phyloP scores from a whole-genome alignment of 176 grass and related monocot species.

The Coix lacrymajobi region DNA sequence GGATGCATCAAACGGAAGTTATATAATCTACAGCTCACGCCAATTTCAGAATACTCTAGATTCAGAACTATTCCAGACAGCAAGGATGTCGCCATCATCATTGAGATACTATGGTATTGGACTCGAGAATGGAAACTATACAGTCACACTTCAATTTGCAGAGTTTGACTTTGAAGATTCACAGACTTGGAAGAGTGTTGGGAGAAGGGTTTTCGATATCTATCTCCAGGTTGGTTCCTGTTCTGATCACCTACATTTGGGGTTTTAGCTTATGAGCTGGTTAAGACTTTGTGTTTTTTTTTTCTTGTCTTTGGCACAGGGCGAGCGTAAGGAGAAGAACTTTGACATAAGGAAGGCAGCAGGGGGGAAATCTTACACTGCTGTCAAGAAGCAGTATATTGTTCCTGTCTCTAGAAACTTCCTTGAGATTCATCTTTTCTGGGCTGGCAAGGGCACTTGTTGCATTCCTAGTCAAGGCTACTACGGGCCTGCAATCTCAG shows the following conservation, averaged over 20 bases:
- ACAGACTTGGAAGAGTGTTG: background rate
- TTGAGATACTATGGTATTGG: background rate
- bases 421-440: slow-evolving; percentile 96
- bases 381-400: slow-evolving; percentile 47
- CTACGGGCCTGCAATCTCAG: slow-evolving; percentile 77
- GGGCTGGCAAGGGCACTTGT: slow-evolving; percentile 96
- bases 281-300: background rate
- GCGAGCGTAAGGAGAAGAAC: slow-evolving; percentile 55
- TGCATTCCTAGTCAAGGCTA: slow-evolving; percentile 68
- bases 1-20: slow-evolving; percentile 15
- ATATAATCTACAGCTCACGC: slow-evolving; percentile 23
- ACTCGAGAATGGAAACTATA: background rate
- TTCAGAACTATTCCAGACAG: background rate
- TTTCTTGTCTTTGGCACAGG: slow-evolving; percentile 28
- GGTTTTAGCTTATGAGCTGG: background rate
- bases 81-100: background rate
- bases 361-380: slow-evolving; percentile 49
- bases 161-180: background rate
- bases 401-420: slow-evolving; percentile 75
- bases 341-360: slow-evolving; percentile 80
- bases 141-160: background rate
- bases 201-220: slow-evolving; percentile 79
- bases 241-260: background rate
- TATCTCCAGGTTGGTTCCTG: slow-evolving; percentile 61
- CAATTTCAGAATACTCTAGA: background rate